Conservation (phyloP, 2,329 filamentous ascomycete genomes). For the Dendrostoma leiphaemia region DNA sequence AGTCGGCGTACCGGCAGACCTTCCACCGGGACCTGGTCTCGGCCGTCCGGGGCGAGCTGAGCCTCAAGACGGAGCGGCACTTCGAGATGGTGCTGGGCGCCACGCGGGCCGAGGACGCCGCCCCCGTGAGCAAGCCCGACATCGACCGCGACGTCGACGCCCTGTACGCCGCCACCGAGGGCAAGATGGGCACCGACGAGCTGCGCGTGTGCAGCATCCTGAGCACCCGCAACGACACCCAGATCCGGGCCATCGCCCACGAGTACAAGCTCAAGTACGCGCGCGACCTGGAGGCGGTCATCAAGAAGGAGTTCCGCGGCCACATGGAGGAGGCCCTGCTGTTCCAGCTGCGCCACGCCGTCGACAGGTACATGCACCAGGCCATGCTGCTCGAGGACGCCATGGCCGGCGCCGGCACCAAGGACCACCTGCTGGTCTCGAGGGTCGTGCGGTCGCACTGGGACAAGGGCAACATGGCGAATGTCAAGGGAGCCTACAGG, state of each 20-base stretch:
- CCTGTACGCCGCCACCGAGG: conserved; percentile 76
- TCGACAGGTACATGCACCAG: conserved; percentile 81
- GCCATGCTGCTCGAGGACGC: conserved; percentile 78
- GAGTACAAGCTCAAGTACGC: conserved; percentile 74
- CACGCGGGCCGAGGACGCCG: conserved; percentile 72
- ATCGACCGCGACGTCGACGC: conserved; percentile 74
- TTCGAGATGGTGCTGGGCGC: conserved; percentile 80
- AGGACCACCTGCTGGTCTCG: conserved; percentile 74
- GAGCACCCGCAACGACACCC: conserved; percentile 71
- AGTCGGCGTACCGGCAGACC: conserved; percentile 67
- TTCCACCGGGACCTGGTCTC: conserved; percentile 66
- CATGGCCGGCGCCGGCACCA: conserved; percentile 86
- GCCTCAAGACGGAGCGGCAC: conserved; percentile 79
- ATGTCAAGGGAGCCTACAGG: conserved; percentile 76
- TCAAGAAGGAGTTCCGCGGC: conserved; percentile 79
- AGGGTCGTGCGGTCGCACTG: conserved; percentile 82
- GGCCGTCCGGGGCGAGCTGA: conserved; percentile 76
- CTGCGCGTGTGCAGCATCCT: conserved; percentile 77
- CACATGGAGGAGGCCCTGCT: conserved; percentile 88
- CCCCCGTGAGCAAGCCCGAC: conserved; percentile 69
- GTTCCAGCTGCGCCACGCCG: conserved; percentile 72
- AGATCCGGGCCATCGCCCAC: conserved; percentile 78
- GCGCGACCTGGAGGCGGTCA: conserved; percentile 66
- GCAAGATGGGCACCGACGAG: conserved; percentile 69
- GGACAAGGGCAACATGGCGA: conserved; percentile 71